Evolutionary conservation across 192 early-diverging fungal species (phyloP).

Genomic region (Linderina pennispora): DNA sequence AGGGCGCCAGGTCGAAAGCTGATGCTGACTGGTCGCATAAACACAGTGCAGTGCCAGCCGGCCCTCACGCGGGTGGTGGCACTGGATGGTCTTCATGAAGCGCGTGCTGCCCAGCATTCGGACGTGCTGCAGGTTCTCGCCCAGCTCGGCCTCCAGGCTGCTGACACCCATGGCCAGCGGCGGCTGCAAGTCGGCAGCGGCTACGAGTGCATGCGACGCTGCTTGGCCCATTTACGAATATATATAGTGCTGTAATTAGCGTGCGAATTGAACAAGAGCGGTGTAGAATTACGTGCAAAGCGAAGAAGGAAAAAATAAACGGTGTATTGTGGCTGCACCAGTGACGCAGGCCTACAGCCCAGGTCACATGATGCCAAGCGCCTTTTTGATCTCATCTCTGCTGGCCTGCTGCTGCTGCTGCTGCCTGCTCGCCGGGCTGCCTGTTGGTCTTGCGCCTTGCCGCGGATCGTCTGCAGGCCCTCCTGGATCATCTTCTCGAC

Average conservation of each 20-base stretch:
- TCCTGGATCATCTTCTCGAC: slow-evolving; percentile 47
- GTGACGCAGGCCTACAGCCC: no score
- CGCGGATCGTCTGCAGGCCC: slow-evolving; percentile 14
- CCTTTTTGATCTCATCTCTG: not conserved
- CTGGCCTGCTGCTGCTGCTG: not conserved
- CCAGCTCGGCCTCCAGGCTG: slow-evolving; percentile 36
- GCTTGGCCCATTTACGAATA: slow-evolving; percentile 43
- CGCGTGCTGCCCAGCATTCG: slow-evolving; percentile 73
- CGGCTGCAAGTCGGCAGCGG: slow-evolving; percentile 41
- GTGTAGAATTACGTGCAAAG: no score
- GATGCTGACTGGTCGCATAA: slow-evolving; percentile 76
- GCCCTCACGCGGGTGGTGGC: slow-evolving; percentile 71
- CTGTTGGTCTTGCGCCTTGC: not conserved
- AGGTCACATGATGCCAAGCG: not conserved
- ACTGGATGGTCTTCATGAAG: slow-evolving; percentile 92
- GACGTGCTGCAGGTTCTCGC: slow-evolving; percentile 41
- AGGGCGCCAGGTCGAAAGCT: slow-evolving; percentile 25
- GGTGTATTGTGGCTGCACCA: no score
- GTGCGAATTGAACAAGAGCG: no score
- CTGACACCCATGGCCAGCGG: slow-evolving; percentile 39
- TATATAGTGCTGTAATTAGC: no score
- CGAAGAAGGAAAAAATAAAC: no score
- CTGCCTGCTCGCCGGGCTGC: not conserved
- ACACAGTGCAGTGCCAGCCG: slow-evolving; percentile 87
- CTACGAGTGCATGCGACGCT: slow-evolving; percentile 41